A percentile compares a stretch with the other conserved stretches of the same genome.
phyloP scores from a whole-genome alignment of 163 green algal genomes.

The Volvox carteri region DNA sequence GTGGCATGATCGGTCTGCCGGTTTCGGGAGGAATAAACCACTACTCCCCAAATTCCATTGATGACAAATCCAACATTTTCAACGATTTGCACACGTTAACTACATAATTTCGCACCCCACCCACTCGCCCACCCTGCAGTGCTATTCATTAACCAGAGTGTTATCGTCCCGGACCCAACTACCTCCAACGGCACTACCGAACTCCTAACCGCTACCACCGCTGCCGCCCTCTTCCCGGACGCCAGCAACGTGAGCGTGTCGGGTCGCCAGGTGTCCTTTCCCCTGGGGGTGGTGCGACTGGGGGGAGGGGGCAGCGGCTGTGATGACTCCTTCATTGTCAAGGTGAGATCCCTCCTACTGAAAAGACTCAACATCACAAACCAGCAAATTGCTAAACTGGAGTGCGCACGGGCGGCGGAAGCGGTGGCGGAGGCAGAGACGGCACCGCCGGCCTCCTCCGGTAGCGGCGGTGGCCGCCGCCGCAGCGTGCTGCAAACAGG shows the following conservation, averaged over 20 bases:
- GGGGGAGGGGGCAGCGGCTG: neutral
- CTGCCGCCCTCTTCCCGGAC: conserved; percentile 8
- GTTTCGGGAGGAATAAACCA: too few species aligned
- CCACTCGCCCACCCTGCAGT: neutral
- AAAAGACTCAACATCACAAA: neutral
- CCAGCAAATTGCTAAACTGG: neutral
- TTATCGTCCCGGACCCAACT: neutral
- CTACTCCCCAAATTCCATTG: too few species aligned
- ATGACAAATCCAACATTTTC: too few species aligned
- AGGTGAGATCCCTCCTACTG: neutral
- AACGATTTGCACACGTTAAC: too few species aligned
- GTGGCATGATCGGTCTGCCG: too few species aligned
- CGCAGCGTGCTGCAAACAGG: neutral
- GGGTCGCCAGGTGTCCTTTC: conserved; percentile 1
- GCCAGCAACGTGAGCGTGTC: conserved; percentile 36
- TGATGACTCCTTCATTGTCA: conserved; percentile 1
- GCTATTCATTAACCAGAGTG: conserved; percentile 25
- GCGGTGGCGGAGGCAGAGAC: neutral
- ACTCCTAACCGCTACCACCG: neutral
- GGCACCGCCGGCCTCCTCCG: neutral
- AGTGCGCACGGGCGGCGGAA: neutral
- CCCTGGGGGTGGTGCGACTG: neutral
- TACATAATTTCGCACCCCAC: too few species aligned
- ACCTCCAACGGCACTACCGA: neutral
- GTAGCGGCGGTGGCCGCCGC: neutral